Base-by-base conservation (phyloP, 2,329 filamentous ascomycete species). In the Fusarium marasasianum region DNA sequence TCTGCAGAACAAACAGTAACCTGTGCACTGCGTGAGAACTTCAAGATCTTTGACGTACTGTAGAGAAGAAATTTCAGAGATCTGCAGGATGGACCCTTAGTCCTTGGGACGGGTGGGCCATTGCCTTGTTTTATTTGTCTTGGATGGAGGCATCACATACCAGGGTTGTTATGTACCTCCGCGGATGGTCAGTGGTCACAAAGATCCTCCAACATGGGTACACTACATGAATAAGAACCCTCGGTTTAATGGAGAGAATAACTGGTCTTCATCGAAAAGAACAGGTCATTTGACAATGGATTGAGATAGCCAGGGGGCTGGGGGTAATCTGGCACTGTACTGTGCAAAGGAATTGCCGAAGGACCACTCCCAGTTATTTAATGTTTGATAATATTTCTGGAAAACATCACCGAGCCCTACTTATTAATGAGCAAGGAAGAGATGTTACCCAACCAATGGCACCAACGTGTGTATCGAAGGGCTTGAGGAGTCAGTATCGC, bases 201-300 rank as follows among this genome's bases (percentile, higher is more conserved):
- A 54, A 17, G 3, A 13, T 4, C 35, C 18, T 38, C 33, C 51
- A n/a, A 4, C 17, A 22, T 18, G 5, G 14, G 8, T 40, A 20
- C 3, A 7, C 13, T 26, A 1, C 13, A 38, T 17, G 13, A 12
- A 1, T 15, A 26, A 15, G 7, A 2, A 1, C n/a, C 9, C 6
- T 54, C 17, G 6, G 6, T 26, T 26, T 26, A 26, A 26, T 26
- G 24, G 35, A 15, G 51, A 38, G 24, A 54, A n/a, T 10, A 26
- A 12, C 2, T 13, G 13, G 0, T 17, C 2, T 9, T 17, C 1
- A 9, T 22, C 3, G 5, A 26, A 22, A 33, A 8, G 7, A 15
- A 33, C 17, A 26, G 7, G 18, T 12, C 13, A 22, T 12, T 26
- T 38, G 1, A 38, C 8, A 26, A 3, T 22, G 33, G 18, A 13